Conservation (phyloP, 148 eudicot species). For the Gaultheria prostrata region DNA sequence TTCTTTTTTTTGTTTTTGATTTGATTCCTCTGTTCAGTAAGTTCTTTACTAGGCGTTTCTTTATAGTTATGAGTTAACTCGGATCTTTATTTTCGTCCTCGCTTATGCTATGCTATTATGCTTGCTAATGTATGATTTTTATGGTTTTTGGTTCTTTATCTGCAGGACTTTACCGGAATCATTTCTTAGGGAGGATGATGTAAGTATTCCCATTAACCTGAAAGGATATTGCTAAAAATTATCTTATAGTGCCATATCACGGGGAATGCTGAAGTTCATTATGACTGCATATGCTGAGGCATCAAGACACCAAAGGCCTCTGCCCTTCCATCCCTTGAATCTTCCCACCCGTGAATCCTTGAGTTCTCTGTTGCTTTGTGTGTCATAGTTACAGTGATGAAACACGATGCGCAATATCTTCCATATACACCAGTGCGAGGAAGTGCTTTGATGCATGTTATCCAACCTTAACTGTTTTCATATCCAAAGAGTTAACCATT, state of each 20-base stretch:
- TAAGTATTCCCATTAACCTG: conserved; percentile 34
- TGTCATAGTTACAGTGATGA: background rate
- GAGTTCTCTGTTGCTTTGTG: background rate
- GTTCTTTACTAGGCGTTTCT: background rate
- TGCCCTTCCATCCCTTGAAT: too few species aligned
- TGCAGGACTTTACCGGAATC: conserved; percentile 69
- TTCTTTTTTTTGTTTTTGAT: background rate
- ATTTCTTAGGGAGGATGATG: conserved; percentile 79
- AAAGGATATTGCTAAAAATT: background rate
- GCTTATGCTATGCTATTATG: background rate
- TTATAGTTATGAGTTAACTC: background rate
- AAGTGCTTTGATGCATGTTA: background rate
- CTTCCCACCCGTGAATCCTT: too few species aligned
- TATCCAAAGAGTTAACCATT: background rate
- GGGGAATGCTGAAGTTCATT: background rate
- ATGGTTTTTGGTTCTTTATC: conserved; percentile 13
- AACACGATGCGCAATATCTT: background rate
- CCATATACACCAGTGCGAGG: background rate
- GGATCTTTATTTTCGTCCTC: background rate
- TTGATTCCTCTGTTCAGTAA: background rate
- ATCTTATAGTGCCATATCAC: background rate
- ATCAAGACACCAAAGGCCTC: background rate
- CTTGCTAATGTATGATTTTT: background rate
- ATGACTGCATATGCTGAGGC: conserved; percentile 7
- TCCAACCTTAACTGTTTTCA: background rate